These are phyloP conservation scores for Clohesyomyces aquaticus DNA, from an alignment of 495 filamentous ascomycete genomes.

Conservation along the genomic window DNA sequence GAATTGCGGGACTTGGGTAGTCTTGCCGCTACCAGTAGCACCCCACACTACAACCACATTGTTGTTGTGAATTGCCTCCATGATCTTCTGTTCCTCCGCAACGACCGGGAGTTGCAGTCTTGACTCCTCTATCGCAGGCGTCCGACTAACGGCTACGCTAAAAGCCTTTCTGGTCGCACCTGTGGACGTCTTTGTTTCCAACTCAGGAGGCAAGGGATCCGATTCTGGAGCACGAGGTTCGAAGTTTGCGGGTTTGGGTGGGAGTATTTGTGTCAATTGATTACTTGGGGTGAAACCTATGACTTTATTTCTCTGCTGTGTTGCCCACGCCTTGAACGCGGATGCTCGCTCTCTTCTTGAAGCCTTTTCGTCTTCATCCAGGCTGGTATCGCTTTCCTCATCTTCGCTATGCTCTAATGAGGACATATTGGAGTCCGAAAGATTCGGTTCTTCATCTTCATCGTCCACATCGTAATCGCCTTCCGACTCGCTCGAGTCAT, in stretches of 20 bases:
- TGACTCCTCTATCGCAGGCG: constrained; percentile 71
- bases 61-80: constrained; percentile 95
- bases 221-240: constrained; percentile 64
- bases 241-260: constrained; percentile 54
- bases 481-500: neutral
- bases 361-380: constrained; percentile 31
- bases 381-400: constrained; percentile 50
- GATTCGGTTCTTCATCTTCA: neutral
- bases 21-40: constrained; percentile 95
- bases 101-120: constrained; percentile 87
- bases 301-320: constrained; percentile 78
- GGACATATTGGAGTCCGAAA: constrained; percentile 19
- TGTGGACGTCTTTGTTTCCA: constrained; percentile 60
- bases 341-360: constrained; percentile 53
- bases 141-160: constrained; percentile 71
- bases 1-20: constrained; percentile 95
- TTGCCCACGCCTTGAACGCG: constrained; percentile 96
- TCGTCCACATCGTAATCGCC: constrained; percentile 21
- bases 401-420: constrained; percentile 38
- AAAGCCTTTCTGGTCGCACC: constrained; percentile 72
- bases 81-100: constrained; percentile 94
- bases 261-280: constrained; percentile 34
- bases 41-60: constrained; percentile 89
- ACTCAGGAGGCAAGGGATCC: constrained; percentile 76
- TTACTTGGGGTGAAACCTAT: constrained; percentile 61